A percentile compares a stretch with the other conserved stretches of the same genome.
These are phyloP conservation scores for Lodderomyces theae DNA, from an alignment of 1,139 yeast species.

Conservation along the genomic window DNA sequence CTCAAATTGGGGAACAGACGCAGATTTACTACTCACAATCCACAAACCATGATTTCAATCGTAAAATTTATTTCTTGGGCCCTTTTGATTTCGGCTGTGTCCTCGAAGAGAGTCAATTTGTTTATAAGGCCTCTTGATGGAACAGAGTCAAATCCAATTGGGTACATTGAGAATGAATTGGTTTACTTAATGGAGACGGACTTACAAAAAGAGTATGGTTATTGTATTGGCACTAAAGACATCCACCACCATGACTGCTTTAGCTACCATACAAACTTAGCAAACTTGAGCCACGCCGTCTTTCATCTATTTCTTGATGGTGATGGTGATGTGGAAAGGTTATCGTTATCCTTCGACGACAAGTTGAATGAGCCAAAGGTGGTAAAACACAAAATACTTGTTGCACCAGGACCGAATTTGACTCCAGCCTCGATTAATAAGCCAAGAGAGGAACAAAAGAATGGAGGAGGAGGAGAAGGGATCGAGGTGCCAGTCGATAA, in stretches of 20 bases:
- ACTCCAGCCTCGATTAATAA: conserved; percentile 20
- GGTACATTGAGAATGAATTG: conserved; percentile 15
- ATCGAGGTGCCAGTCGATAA: conserved; percentile 30
- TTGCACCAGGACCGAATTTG: conserved; percentile 29
- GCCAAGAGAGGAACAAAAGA: conserved; percentile 11
- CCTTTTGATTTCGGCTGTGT: conserved; percentile 4
- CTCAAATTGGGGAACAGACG: too few relatives aligned
- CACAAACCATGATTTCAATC: conserved; percentile 5
- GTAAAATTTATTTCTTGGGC: neutral
- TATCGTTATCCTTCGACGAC: conserved; percentile 16
- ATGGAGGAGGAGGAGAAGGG: conserved; percentile 15
- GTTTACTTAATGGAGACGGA: conserved; percentile 8
- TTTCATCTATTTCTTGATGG: conserved; percentile 17
- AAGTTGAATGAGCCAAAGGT: conserved; percentile 12
- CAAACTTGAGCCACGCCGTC: conserved; percentile 13
- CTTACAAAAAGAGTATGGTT: conserved; percentile 11
- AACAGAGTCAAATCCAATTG: conserved; percentile 15
- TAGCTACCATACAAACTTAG: conserved; percentile 17
- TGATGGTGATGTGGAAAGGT: conserved; percentile 15
- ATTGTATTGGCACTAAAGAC: conserved; percentile 34
- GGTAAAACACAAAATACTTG: conserved; percentile 8
- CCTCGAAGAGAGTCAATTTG: conserved; percentile 11
- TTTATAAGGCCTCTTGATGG: conserved; percentile 14
- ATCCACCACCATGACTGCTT: conserved; percentile 32
- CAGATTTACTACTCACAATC: too few relatives aligned